Base-by-base conservation (phyloP, 352 stramenopile species). In the Globisporangium middletonii region DNA sequence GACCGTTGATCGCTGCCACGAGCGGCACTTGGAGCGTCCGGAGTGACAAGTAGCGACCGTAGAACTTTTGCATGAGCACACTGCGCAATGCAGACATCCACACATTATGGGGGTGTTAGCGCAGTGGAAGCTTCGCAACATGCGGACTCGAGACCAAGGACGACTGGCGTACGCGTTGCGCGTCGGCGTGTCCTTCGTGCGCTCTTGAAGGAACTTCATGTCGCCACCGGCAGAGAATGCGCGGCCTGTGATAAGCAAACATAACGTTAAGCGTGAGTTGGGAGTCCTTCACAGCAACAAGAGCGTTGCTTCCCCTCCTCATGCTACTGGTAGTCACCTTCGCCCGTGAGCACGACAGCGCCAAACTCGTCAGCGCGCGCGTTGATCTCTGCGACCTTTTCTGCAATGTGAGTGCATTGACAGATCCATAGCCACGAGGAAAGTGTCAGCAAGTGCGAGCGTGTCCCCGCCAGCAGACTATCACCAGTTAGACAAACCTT, bases 161-260 rank as follows among this genome's bases (percentile, higher is more conserved):
- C 23, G 23, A 23, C 23, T 23, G 23, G 23, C 53, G 11, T 46
- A 82, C 77, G 68, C 71, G 72, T 97, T 97, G 42, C 75, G 67
- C 15, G 75, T 83, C n/a, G 88, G 69, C 6, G 83, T 83, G 59
- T 95, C 84, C 7, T 66, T 54, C 18, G 59, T 50, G 11, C 88
- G 71, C 9, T 65, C 72, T 30, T 78, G 56, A n/a, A 97, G 67
- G 62, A 89, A 97, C 35, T 86, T 68, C 43, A 96, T 67, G 64
- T 96, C 81, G 9, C 89, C 89, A 37, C 89, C 89, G 0, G 89
- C 86, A 19, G 79, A 95, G 68, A 97, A 97, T 19, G 86, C 86
- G 38, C 73, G 76, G 15, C 72, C 68, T 75, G 27, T 3, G 9
- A 26, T 15, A 12, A 0, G 6, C 4, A 28, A 13, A 15, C 8